Evolutionary conservation across 2,329 filamentous ascomycete genomes (phyloP).

Genomic region (Penicillium sp.): DNA sequence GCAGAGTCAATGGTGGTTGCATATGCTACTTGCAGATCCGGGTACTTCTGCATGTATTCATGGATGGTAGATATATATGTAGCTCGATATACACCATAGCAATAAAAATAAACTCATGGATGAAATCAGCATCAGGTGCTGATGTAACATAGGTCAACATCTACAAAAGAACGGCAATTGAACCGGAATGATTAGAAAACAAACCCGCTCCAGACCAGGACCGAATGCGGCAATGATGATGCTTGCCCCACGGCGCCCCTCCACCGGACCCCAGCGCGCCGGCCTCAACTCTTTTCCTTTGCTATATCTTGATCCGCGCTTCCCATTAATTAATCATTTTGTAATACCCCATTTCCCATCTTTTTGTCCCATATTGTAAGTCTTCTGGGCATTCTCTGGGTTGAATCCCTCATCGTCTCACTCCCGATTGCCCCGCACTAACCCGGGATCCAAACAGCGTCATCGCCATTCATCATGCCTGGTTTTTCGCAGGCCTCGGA

Average conservation of each 20-base stretch:
- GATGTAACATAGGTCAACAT: neutral
- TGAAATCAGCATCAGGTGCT: too few relatives aligned
- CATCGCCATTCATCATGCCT: slow-evolving; percentile 33
- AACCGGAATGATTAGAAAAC: slow-evolving; percentile 2
- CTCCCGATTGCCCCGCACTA: slow-evolving; percentile 28
- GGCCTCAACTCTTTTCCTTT: slow-evolving; percentile 6
- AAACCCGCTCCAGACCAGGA: slow-evolving; percentile 14
- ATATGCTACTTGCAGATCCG: neutral
- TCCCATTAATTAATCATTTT: slow-evolving; percentile 1
- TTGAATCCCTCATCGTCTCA: neutral
- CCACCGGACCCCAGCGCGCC: slow-evolving; percentile 31
- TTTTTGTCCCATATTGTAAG: slow-evolving; percentile 2
- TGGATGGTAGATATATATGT: neutral
- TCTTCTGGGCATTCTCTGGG: neutral
- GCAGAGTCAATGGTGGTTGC: neutral
- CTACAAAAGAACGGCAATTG: neutral
- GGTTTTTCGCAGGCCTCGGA: slow-evolving; percentile 72
- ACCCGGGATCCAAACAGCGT: slow-evolving; percentile 15
- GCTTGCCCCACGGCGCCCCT: slow-evolving; percentile 30
- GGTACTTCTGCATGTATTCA: neutral
- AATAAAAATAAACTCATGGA: neutral
- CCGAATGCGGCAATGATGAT: slow-evolving; percentile 29
- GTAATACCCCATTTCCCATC: slow-evolving; percentile 10
- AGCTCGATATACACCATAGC: neutral
- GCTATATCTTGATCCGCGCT: slow-evolving; percentile 5